A percentile compares a stretch with the other conserved stretches of the same genome.
Evolutionary conservation across 768 basidiomycete species (phyloP).

Genomic region (Panaeolus papilionaceus): DNA sequence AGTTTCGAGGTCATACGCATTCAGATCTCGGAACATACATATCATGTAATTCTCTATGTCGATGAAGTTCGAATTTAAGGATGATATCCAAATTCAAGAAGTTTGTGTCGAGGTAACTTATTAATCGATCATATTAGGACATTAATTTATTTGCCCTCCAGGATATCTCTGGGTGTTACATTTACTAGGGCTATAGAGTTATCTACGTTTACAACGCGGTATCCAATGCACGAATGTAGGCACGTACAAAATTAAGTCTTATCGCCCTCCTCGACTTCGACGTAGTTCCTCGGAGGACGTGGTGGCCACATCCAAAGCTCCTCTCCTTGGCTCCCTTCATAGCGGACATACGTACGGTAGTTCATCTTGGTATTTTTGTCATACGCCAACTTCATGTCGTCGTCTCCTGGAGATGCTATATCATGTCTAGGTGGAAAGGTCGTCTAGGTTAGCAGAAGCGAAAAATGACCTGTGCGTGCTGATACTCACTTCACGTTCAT

Average conservation of each 20-base stretch:
- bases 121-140: too few relatives aligned
- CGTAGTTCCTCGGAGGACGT: background rate
- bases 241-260: background rate
- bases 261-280: background rate
- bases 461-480: background rate
- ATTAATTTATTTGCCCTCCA: too few relatives aligned
- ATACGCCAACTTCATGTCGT: background rate
- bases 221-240: too few relatives aligned
- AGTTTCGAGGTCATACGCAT: background rate
- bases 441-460: background rate
- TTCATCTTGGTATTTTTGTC: background rate
- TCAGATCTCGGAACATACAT: too few relatives aligned
- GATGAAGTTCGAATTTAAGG: too few relatives aligned
- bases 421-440: background rate
- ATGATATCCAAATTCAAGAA: too few relatives aligned
- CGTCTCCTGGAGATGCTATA: background rate
- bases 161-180: too few relatives aligned
- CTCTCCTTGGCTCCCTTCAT: background rate
- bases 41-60: too few relatives aligned
- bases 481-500: background rate
- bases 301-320: background rate
- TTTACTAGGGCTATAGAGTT: too few relatives aligned
- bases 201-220: too few relatives aligned
- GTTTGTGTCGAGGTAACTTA: too few relatives aligned
- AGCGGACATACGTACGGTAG: background rate